Evolutionary conservation across 1,139 yeast species (phyloP).

Genomic region (Yamadazyma spencermartinsiae): DNA sequence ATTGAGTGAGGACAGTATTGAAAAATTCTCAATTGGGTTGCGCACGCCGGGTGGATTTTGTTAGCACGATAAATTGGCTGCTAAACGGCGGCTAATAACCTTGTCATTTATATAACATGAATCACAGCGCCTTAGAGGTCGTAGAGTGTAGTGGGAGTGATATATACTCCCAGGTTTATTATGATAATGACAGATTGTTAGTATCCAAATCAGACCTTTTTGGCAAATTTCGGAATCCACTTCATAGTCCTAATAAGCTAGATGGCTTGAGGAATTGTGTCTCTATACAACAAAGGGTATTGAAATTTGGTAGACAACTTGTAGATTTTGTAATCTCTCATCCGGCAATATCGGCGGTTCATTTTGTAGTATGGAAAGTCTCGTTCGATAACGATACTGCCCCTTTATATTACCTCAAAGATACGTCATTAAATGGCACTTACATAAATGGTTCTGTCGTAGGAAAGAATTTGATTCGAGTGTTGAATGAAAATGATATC

Average conservation of each 20-base stretch:
- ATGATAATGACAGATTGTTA: background rate
- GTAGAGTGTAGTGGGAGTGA: background rate
- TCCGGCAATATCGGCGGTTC: conserved; percentile 37
- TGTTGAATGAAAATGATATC: conserved; percentile 47
- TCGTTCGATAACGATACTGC: conserved; percentile 49
- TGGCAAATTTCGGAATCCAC: background rate
- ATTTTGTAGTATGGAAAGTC: conserved; percentile 50
- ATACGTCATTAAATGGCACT: conserved; percentile 56
- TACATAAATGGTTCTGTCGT: conserved; percentile 39
- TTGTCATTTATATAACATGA: background rate
- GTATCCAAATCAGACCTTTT: background rate
- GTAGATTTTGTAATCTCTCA: conserved; percentile 6
- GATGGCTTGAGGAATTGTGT: background rate
- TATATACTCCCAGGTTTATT: background rate
- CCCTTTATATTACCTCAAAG: conserved; percentile 55
- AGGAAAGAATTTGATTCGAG: conserved; percentile 28
- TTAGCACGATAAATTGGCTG: conserved; percentile 7
- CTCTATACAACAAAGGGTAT: background rate
- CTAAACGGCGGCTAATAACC: conserved; percentile 3
- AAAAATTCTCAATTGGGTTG: conserved; percentile 1
- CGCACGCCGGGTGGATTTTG: background rate
- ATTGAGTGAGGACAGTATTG: background rate
- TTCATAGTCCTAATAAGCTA: background rate
- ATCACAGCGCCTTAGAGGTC: background rate
- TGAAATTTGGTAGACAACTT: conserved; percentile 18